phyloP scores from a whole-genome alignment of 1,284 basidiomycete genomes.

The Schizophyllum commune region DNA sequence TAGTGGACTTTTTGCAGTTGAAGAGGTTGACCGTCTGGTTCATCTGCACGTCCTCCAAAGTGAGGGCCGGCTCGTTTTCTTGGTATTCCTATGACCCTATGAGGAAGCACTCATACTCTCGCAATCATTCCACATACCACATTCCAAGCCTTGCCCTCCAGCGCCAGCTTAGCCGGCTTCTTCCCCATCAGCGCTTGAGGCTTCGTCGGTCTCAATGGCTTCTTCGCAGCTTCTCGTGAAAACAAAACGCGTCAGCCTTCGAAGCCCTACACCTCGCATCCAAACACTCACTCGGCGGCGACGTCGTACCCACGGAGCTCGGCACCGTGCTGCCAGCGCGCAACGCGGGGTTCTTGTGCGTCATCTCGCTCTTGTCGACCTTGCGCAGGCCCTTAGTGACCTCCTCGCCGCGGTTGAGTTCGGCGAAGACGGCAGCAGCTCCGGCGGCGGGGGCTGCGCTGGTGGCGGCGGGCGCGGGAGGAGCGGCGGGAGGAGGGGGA shows the following conservation, averaged over 20 bases:
- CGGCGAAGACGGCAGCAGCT: conserved; percentile 84
- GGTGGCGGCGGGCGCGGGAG: conserved; percentile 37
- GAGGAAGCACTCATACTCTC: neutral
- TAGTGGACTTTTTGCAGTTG: conserved; percentile 85
- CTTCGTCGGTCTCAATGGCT: conserved; percentile 72
- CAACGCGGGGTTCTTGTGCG: conserved; percentile 94
- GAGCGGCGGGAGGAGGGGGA: conserved; percentile 36
- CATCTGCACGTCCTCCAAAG: conserved; percentile 75
- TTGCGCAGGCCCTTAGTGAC: conserved; percentile 90
- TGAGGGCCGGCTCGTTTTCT: conserved; percentile 74
- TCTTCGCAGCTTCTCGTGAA: conserved; percentile 30
- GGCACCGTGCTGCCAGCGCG: conserved; percentile 63
- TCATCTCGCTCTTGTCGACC: conserved; percentile 96
- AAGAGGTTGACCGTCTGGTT: conserved; percentile 88
- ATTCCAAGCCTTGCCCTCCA: conserved; percentile 93
- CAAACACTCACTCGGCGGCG: conserved; percentile 20
- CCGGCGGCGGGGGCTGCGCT: conserved; percentile 44
- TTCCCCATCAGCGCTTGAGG: conserved; percentile 76
- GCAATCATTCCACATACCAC: conserved; percentile 51
- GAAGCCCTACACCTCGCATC: neutral
- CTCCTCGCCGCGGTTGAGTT: conserved; percentile 85
- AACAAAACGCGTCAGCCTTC: neutral
- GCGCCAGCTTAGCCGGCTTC: conserved; percentile 86
- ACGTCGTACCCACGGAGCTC: conserved; percentile 29
- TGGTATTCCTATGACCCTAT: conserved; percentile 73